Evolutionary conservation across 441 rosid species (phyloP).

Genomic region (Metrosideros polymorpha): DNA sequence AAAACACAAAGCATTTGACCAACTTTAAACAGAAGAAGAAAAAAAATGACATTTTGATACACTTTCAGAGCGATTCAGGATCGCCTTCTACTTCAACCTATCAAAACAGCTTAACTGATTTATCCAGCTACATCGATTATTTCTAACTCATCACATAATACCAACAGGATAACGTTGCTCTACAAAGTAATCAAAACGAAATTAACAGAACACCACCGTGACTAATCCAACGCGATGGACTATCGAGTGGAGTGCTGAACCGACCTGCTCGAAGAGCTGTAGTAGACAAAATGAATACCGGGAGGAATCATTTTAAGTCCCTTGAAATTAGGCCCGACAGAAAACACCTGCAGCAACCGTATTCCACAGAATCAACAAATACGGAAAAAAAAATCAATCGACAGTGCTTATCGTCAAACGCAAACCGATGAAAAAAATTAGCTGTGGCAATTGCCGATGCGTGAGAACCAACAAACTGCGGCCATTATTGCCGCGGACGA

Average conservation of each 20-base stretch:
- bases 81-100: neutral
- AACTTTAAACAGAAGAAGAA: neutral
- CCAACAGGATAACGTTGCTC: neutral
- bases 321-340: constrained; percentile 64
- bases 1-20: neutral
- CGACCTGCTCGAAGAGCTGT: constrained; percentile 71
- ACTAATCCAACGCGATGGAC: neutral
- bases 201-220: neutral
- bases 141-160: neutral
- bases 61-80: neutral
- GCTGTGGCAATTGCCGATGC: neutral
- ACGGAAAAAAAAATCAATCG: neutral
- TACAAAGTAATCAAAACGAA: neutral
- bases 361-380: neutral
- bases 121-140: neutral
- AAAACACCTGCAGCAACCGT: constrained; percentile 37
- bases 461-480: neutral
- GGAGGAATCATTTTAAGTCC: constrained; percentile 96
- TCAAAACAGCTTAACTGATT: neutral
- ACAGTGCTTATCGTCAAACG: neutral
- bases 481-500: neutral
- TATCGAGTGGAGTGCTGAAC: neutral
- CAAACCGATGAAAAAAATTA: neutral
- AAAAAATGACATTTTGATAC: neutral
- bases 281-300: constrained; percentile 75